Conservation (phyloP, 257 asterid species). For the Buddleja alternifolia region DNA sequence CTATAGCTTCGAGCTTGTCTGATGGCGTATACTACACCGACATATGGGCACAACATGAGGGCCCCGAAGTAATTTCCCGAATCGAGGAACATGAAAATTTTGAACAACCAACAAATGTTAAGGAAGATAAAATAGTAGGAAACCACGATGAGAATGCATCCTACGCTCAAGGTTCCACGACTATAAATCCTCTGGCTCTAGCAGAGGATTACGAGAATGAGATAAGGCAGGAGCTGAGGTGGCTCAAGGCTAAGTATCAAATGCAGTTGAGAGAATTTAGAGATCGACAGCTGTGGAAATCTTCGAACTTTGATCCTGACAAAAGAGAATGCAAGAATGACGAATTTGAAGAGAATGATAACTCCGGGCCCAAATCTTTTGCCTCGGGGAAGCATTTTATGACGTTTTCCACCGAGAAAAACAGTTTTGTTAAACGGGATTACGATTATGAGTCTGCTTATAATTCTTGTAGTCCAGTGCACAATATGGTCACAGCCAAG, state of each 20-base stretch:
- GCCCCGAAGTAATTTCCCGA: conserved; percentile 29
- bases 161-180: conserved; percentile 20
- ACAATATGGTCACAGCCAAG: conserved; percentile 37
- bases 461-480: conserved; percentile 43
- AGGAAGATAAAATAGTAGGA: conserved; percentile 15
- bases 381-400: conserved; percentile 21
- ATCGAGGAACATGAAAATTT: conserved; percentile 9
- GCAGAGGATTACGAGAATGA: conserved; percentile 49
- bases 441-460: conserved; percentile 28
- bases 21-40: conserved; percentile 38
- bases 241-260: conserved; percentile 76
- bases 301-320: conserved; percentile 14
- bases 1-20: conserved; percentile 36
- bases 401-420: conserved; percentile 19
- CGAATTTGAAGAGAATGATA: conserved; percentile 13
- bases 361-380: conserved; percentile 26
- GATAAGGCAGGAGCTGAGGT: conserved; percentile 57
- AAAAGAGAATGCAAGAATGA: conserved; percentile 26
- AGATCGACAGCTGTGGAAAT: conserved; percentile 42
- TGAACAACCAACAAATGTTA: conserved; percentile 18
- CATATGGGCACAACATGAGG: conserved; percentile 42
- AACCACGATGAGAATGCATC: conserved; percentile 5
- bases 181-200: conserved; percentile 20
- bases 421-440: conserved; percentile 19
- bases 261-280: conserved; percentile 52